phyloP scores from a whole-genome alignment of 345 rosid species.

The Aquilaria yunnanensis region DNA sequence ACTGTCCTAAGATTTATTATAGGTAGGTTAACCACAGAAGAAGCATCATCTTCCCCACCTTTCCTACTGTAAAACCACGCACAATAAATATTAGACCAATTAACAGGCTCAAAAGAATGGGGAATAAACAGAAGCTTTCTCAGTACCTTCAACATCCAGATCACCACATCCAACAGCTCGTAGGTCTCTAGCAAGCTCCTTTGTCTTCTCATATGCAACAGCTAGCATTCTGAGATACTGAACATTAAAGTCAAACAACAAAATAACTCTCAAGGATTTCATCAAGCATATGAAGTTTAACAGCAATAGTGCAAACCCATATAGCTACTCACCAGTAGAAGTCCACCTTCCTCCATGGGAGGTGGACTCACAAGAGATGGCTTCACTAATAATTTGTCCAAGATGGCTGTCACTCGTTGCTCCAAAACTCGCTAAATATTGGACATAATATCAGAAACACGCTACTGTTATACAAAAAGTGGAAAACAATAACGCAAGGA shows the following conservation, averaged over 20 bases:
- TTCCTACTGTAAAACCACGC: too few relatives aligned
- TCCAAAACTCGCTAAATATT: constrained; percentile 80
- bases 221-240: constrained; percentile 98
- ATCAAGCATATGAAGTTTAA: too few relatives aligned
- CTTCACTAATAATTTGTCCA: constrained; percentile 84
- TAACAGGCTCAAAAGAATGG: too few relatives aligned
- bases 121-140: not conserved
- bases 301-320: not conserved
- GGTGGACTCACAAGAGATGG: constrained; percentile 93
- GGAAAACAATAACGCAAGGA: constrained; percentile 9
- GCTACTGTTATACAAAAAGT: not conserved
- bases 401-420: constrained; percentile 91
- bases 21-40: too few relatives aligned
- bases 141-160: constrained; percentile 89
- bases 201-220: constrained; percentile 95
- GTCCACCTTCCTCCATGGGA: constrained; percentile 69
- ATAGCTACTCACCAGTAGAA: constrained; percentile 35
- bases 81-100: too few relatives aligned
- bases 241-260: constrained; percentile 37
- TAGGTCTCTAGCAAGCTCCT: constrained; percentile 94
- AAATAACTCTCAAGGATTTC: too few relatives aligned
- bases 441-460: constrained; percentile 13
- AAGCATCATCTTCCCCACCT: too few relatives aligned
- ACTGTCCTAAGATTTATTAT: too few relatives aligned
- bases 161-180: constrained; percentile 96